Percentiles rank a stretch among this genome's conserved stretches.
Conservation (phyloP, 345 rosid genomes). For the Psidium friedrichsthalianum region DNA sequence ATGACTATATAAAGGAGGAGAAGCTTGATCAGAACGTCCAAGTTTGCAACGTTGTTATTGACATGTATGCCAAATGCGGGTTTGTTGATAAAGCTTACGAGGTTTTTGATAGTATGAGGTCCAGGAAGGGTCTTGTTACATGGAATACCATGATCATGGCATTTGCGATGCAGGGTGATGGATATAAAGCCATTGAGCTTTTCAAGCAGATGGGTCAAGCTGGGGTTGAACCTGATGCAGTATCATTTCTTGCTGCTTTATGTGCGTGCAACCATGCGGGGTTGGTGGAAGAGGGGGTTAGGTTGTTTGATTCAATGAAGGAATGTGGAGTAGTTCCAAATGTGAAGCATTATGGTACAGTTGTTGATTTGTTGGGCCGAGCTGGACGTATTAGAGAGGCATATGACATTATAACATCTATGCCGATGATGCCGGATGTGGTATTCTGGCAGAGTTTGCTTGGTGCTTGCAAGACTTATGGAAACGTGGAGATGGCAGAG, state of each 20-base stretch:
- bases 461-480: conserved; percentile 63
- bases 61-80: conserved; percentile 82
- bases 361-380: conserved; percentile 76
- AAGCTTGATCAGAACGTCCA: conserved; percentile 43
- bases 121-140: conserved; percentile 43
- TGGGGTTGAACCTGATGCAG: conserved; percentile 47
- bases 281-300: conserved; percentile 56
- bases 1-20: conserved; percentile 28
- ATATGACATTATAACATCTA: conserved; percentile 43
- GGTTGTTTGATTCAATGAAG: conserved; percentile 49
- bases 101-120: conserved; percentile 42
- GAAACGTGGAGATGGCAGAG: conserved; percentile 71
- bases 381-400: conserved; percentile 71
- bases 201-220: conserved; percentile 36
- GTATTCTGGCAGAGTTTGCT: conserved; percentile 84
- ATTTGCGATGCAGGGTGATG: conserved; percentile 76
- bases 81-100: conserved; percentile 50
- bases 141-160: conserved; percentile 95
- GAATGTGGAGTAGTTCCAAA: conserved; percentile 37
- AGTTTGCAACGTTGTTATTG: conserved; percentile 66
- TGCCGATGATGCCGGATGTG: conserved; percentile 54
- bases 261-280: conserved; percentile 84
- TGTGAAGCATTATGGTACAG: conserved; percentile 68
- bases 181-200: conserved; percentile 43
- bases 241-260: conserved; percentile 51